These are phyloP conservation scores for Cryptosporidium ubiquitum DNA, from an alignment of 169 alveolate species.

Conservation along the genomic window DNA sequence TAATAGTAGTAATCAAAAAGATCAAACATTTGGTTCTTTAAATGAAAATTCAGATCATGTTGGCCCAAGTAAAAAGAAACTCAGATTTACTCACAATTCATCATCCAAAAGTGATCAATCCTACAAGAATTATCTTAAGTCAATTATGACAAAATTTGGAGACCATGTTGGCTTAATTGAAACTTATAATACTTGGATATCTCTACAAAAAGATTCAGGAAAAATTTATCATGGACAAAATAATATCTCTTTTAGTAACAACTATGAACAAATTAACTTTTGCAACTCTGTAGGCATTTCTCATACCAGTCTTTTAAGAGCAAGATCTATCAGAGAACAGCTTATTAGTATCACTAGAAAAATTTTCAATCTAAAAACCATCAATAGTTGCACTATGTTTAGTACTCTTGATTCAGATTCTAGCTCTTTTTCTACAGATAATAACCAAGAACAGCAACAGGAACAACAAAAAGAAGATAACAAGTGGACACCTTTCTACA, in stretches of 20 bases:
- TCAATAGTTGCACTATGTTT: slow-evolving; percentile 21
- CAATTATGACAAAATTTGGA: slow-evolving; percentile 52
- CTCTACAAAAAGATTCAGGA: neutral
- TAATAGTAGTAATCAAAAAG: slow-evolving; percentile 65
- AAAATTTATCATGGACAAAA: neutral
- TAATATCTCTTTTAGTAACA: neutral
- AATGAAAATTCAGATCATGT: slow-evolving; percentile 78
- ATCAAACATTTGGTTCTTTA: slow-evolving; percentile 73
- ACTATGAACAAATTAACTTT: slow-evolving; percentile 31
- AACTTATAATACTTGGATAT: slow-evolving; percentile 34
- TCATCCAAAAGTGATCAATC: neutral
- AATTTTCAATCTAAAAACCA: slow-evolving; percentile 25
- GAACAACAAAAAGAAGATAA: neutral
- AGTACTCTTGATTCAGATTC: neutral
- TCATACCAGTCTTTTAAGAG: slow-evolving; percentile 52
- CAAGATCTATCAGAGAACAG: slow-evolving; percentile 72
- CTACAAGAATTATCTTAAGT: slow-evolving; percentile 24
- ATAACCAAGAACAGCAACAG: neutral
- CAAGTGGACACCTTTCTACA: slow-evolving; percentile 72
- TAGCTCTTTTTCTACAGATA: no score
- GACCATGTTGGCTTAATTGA: slow-evolving; percentile 67
- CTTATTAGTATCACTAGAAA: slow-evolving; percentile 38
- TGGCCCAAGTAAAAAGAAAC: neutral
- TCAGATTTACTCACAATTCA: neutral
- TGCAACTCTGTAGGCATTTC: slow-evolving; percentile 70